phyloP scores from a whole-genome alignment of 192 early-diverging fungal species.

The Umbelopsis vinacea region DNA sequence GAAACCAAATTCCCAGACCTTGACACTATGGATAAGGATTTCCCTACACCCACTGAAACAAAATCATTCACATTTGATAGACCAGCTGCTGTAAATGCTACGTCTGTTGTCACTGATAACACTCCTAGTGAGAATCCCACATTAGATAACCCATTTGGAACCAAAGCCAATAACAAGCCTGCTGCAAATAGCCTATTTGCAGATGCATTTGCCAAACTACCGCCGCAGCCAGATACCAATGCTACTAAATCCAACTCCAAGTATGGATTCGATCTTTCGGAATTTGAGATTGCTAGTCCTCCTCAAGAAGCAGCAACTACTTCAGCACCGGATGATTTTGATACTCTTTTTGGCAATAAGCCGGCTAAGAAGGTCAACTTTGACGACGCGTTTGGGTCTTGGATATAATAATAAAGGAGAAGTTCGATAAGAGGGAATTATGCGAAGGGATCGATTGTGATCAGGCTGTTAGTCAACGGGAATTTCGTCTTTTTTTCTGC shows the following conservation, averaged over 20 bases:
- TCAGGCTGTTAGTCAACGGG: neutral
- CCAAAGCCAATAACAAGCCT: neutral
- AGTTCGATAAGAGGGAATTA: no score
- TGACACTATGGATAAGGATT: slow-evolving; percentile 39
- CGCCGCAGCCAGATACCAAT: neutral
- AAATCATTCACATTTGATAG: slow-evolving; percentile 13
- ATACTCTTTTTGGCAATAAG: slow-evolving; percentile 18
- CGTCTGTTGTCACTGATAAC: neutral
- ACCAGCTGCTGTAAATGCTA: neutral
- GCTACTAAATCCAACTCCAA: slow-evolving; percentile 22
- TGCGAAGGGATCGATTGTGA: slow-evolving; percentile 1
- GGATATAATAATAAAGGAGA: slow-evolving; percentile 3
- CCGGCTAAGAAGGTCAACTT: slow-evolving; percentile 18
- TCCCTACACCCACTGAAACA: slow-evolving; percentile 20
- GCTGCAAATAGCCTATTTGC: neutral
- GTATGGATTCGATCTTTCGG: slow-evolving; percentile 40
- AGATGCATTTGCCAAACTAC: neutral
- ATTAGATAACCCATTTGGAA: slow-evolving; percentile 5
- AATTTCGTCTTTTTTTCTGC: no score
- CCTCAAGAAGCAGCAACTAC: neutral
- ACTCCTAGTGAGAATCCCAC: neutral
- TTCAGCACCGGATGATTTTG: slow-evolving; percentile 1
- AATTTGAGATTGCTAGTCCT: slow-evolving; percentile 22
- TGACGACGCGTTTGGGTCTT: slow-evolving; percentile 17
- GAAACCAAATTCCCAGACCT: slow-evolving; percentile 45